Percentiles rank a stretch among this genome's conserved stretches.
These are phyloP conservation scores for Vanilla planifolia DNA, from an alignment of 106 monocot genomes.

Conservation along the genomic window DNA sequence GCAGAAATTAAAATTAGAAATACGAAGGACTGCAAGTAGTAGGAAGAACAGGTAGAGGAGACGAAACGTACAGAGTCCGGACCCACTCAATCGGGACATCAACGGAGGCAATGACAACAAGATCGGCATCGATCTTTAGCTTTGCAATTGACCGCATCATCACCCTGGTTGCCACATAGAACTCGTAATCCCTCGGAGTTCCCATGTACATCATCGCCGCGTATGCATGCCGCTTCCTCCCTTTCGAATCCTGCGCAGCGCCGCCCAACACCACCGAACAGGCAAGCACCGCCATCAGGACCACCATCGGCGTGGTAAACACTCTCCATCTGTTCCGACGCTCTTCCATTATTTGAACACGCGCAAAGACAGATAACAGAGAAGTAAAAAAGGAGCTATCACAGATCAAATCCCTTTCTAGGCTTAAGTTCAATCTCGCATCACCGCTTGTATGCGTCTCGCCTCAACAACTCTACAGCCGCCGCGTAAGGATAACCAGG, in stretches of 20 bases:
- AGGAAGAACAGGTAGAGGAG: neutral
- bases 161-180: slow-evolving; percentile 23
- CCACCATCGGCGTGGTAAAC: neutral
- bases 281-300: neutral
- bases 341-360: neutral
- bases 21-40: neutral
- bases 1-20: neutral
- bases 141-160: slow-evolving; percentile 18
- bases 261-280: neutral
- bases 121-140: slow-evolving; percentile 21
- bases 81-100: slow-evolving; percentile 19
- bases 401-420: neutral
- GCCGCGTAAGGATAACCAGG: neutral
- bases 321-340: neutral
- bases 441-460: neutral
- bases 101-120: slow-evolving; percentile 28
- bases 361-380: neutral
- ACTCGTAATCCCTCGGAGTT: slow-evolving; percentile 29
- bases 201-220: slow-evolving; percentile 35
- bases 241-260: neutral
- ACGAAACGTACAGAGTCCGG: slow-evolving; percentile 12
- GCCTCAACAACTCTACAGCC: neutral
- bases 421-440: neutral
- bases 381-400: no score
- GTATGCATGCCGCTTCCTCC: slow-evolving; percentile 9